A percentile compares a stretch with the other conserved stretches of the same genome.
These are phyloP conservation scores for Trichosanthes truncata DNA, from an alignment of 306 rosid genomes.

Conservation along the genomic window DNA sequence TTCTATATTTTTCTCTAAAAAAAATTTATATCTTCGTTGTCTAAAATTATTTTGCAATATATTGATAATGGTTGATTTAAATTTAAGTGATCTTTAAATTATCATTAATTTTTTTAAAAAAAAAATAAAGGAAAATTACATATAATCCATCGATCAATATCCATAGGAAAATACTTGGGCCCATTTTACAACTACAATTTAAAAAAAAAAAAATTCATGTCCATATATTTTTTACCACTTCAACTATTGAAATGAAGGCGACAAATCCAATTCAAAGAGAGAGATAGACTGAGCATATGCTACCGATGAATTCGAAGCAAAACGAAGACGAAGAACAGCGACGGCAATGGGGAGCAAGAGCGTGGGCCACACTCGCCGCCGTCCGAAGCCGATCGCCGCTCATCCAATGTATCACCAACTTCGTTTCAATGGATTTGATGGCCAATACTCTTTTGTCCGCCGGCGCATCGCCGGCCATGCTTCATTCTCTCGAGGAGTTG, in stretches of 20 bases:
- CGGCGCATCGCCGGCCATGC: slow-evolving; percentile 89
- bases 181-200: no score
- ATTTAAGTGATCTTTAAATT: no score
- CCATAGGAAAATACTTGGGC: no score
- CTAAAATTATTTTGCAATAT: no score
- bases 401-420: slow-evolving; percentile 87
- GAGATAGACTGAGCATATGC: not conserved
- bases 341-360: slow-evolving; percentile 29
- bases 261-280: not conserved
- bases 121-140: no score
- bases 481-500: slow-evolving; percentile 55
- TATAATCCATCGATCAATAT: no score
- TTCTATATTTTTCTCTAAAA: no score
- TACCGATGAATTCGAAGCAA: slow-evolving; percentile 3
- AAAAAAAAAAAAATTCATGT: no score
- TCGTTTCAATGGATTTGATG: slow-evolving; percentile 83
- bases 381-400: slow-evolving; percentile 53
- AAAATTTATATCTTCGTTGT: no score
- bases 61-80: no score
- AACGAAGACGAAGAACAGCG: slow-evolving; percentile 1
- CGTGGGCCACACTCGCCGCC: slow-evolving; percentile 38
- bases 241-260: not conserved
- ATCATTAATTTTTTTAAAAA: no score
- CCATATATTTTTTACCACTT: no score
- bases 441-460: slow-evolving; percentile 79